A percentile compares a stretch with the other conserved stretches of the same genome.
Evolutionary conservation across 2,329 filamentous ascomycete genomes (phyloP).

Genomic region (Diaporthe sp.): DNA sequence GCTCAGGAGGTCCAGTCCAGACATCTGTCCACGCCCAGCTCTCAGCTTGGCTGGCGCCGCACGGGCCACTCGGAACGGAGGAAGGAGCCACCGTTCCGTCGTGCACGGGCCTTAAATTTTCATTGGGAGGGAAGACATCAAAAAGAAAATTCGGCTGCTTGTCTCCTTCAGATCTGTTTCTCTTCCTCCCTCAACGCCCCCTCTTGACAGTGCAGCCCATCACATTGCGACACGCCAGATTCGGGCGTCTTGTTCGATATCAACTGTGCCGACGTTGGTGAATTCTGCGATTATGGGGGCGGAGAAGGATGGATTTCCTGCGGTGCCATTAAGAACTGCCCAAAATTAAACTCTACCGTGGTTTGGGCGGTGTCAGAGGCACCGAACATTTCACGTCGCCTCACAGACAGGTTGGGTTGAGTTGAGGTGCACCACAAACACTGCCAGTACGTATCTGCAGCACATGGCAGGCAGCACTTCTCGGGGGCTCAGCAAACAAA

Average conservation of each 20-base stretch:
- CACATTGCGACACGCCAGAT: constrained; percentile 68
- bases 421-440: neutral
- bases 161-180: constrained; percentile 34
- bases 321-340: constrained; percentile 72
- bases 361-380: constrained; percentile 89
- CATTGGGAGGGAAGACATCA: neutral
- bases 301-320: constrained; percentile 62
- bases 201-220: constrained; percentile 87
- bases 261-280: constrained; percentile 73
- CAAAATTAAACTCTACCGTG: constrained; percentile 65
- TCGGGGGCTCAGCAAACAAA: constrained; percentile 5
- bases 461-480: too few relatives aligned
- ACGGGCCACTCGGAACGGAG: constrained; percentile 22
- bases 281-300: constrained; percentile 71
- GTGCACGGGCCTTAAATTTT: constrained; percentile 31
- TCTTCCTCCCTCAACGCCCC: constrained; percentile 71
- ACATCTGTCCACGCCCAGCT: constrained; percentile 23
- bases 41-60: neutral
- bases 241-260: constrained; percentile 78
- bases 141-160: constrained; percentile 42
- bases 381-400: constrained; percentile 71
- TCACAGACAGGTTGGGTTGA: neutral
- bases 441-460: neutral
- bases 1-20: constrained; percentile 15
- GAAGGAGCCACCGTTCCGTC: constrained; percentile 21